These are phyloP conservation scores for Diaporthe ampelina DNA, from an alignment of 2,329 filamentous ascomycete genomes.

Conservation along the genomic window DNA sequence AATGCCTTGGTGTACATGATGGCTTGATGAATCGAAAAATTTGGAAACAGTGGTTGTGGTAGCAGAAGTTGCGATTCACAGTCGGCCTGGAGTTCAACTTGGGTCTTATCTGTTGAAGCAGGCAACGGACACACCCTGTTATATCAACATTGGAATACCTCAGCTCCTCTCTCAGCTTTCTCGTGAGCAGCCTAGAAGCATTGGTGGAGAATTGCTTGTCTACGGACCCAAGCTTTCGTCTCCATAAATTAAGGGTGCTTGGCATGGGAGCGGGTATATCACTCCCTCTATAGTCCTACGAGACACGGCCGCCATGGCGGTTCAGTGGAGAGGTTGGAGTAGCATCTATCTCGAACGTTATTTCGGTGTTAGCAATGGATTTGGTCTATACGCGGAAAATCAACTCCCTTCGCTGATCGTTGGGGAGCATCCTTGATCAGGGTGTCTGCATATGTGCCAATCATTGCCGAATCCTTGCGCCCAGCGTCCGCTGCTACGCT, in stretches of 20 bases:
- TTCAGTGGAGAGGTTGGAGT: not conserved
- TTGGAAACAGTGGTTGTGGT: not conserved
- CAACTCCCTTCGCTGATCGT: conserved; percentile 4
- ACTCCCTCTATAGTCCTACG: not conserved
- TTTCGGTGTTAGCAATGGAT: not conserved
- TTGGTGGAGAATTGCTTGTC: not conserved
- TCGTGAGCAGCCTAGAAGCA: not conserved
- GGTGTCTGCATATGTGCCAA: not conserved
- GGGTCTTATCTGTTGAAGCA: not conserved
- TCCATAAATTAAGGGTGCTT: not conserved
- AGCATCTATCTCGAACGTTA: not conserved
- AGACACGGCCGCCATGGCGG: not conserved
- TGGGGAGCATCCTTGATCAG: not conserved
- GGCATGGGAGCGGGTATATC: conserved; percentile 2
- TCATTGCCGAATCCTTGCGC: not conserved
- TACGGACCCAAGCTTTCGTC: not conserved
- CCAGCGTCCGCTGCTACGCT: not conserved
- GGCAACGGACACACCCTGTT: not conserved
- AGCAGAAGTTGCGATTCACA: not conserved
- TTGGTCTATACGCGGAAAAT: not conserved
- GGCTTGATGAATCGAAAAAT: not conserved
- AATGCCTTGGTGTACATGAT: not conserved
- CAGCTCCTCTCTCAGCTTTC: not conserved
- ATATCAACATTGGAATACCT: not conserved
- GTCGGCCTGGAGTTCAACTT: not conserved